Evolutionary conservation across 1,284 basidiomycete species (phyloP).

Genomic region (Gymnopus androsaceus): DNA sequence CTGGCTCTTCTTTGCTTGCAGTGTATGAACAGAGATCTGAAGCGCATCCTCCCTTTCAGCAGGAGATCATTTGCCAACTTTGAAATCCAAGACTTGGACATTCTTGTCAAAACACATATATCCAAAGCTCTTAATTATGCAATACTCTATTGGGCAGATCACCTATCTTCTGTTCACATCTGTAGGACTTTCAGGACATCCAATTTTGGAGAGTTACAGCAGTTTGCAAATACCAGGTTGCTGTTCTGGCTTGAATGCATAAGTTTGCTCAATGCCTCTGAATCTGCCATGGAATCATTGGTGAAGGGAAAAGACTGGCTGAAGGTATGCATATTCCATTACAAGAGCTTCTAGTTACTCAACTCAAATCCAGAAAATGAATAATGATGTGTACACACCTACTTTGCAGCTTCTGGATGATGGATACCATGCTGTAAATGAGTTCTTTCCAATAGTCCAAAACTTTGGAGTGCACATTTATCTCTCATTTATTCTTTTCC

Average conservation of each 20-base stretch:
- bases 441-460: background rate
- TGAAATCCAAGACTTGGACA: background rate
- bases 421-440: constrained; percentile 8
- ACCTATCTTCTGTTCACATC: background rate
- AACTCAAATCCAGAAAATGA: background rate
- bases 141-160: constrained; percentile 2
- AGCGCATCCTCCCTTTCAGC: constrained; percentile 10
- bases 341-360: background rate
- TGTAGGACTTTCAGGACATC: too few species aligned
- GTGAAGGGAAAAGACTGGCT: background rate
- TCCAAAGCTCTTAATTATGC: background rate
- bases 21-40: constrained; percentile 13
- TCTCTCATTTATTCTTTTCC: background rate
- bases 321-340: background rate
- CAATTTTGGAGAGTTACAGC: background rate
- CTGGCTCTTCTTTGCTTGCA: constrained; percentile 7
- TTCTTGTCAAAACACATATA: background rate
- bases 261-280: background rate
- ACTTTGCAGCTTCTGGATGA: background rate
- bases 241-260: constrained; percentile 6
- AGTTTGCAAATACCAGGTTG: background rate
- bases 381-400: background rate
- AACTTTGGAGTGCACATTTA: background rate
- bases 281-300: background rate
- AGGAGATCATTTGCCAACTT: background rate